Conservation (phyloP, 2,329 filamentous ascomycete species). For the Colletotrichum tamarilloi region DNA sequence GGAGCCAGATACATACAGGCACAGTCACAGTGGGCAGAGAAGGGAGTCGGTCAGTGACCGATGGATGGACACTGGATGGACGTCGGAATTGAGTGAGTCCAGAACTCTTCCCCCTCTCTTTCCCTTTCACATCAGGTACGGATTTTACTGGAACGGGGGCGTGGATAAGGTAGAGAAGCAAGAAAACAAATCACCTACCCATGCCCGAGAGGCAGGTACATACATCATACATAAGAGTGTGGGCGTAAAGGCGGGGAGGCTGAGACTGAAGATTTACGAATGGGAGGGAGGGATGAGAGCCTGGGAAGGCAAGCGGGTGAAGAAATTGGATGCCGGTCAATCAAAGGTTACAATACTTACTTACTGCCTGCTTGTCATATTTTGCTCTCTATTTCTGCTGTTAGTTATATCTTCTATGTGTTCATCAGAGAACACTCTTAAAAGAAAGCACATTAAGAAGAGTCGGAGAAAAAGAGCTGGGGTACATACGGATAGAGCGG, state of each 20-base stretch:
- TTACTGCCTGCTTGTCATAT: no score
- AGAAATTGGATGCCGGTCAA: no score
- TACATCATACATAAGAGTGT: background rate
- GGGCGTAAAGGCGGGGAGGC: slow-evolving; percentile 5
- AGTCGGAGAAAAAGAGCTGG: no score
- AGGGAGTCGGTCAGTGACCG: slow-evolving; percentile 1
- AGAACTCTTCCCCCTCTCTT: slow-evolving; percentile 13
- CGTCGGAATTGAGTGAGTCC: slow-evolving; percentile 23
- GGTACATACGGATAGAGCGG: no score
- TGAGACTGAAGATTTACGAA: background rate
- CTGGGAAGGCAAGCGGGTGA: no score
- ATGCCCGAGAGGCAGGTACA: background rate
- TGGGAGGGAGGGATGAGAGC: background rate
- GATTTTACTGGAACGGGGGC: background rate
- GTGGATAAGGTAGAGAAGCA: background rate
- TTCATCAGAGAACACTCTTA: no score
- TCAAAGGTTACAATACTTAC: no score
- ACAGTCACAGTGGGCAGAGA: background rate
- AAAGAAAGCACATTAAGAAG: no score
- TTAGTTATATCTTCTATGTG: no score
- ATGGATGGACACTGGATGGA: slow-evolving; percentile 1
- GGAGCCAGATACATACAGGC: background rate
- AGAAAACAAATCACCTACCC: background rate
- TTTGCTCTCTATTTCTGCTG: no score
- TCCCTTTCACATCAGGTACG: background rate